Evolutionary conservation across 495 filamentous ascomycete genomes (phyloP).

Genomic region (Aspergillus taichungensis): DNA sequence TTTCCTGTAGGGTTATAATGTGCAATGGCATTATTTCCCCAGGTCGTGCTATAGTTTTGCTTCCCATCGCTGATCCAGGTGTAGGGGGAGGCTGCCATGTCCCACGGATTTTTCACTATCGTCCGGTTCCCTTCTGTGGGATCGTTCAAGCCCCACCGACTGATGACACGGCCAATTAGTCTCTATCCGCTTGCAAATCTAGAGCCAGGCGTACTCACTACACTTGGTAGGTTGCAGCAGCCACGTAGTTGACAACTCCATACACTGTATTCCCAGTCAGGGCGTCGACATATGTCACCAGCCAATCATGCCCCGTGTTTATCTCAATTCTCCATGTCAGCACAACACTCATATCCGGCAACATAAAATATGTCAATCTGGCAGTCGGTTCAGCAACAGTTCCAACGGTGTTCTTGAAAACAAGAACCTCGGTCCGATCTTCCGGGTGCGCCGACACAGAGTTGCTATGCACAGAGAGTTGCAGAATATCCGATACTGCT

Average conservation of each 20-base stretch:
- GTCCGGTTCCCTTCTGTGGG: conserved; percentile 4
- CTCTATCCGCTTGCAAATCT: background rate
- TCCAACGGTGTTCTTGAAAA: conserved; percentile 2
- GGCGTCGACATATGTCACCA: conserved; percentile 8
- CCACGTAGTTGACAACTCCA: conserved; percentile 7
- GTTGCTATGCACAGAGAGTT: background rate
- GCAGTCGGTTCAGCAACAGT: conserved; percentile 6
- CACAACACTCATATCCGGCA: background rate
- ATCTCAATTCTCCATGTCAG: conserved; percentile 8
- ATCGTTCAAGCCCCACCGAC: conserved; percentile 7
- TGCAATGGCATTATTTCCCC: conserved; percentile 7
- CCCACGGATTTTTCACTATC: conserved; percentile 6
- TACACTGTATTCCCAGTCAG: background rate
- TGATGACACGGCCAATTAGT: background rate
- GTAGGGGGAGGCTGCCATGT: background rate
- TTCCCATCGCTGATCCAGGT: conserved; percentile 7
- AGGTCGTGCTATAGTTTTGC: conserved; percentile 1
- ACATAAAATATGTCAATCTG: conserved; percentile 3
- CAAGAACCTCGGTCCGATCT: background rate
- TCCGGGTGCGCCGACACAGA: background rate
- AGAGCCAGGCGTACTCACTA: conserved; percentile 1
- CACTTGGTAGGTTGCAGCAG: conserved; percentile 6
- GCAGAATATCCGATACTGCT: background rate
- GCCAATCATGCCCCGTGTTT: conserved; percentile 5
- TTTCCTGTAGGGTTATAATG: conserved; percentile 5